A percentile compares a stretch with the other conserved stretches of the same genome.
phyloP scores from a whole-genome alignment of 805 yeast genomes.

The Candida arabinofermentans region DNA sequence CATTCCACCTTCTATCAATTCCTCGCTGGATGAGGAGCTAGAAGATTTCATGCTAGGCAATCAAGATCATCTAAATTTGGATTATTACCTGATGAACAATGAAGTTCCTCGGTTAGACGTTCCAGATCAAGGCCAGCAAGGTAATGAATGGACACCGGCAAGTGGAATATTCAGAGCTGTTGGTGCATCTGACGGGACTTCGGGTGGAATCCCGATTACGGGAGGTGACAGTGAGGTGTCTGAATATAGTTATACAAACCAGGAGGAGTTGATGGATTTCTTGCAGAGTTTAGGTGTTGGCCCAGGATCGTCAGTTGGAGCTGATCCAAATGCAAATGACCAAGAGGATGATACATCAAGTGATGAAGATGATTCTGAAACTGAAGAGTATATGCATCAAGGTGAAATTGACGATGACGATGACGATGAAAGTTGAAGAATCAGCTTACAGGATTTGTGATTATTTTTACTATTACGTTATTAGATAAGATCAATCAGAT shows the following conservation, averaged over 20 bases:
- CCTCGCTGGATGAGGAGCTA: conserved; percentile 29
- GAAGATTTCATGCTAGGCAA: conserved; percentile 10
- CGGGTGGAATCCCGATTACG: conserved; percentile 9
- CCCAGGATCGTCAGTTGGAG: conserved; percentile 1
- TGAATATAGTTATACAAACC: conserved; percentile 25
- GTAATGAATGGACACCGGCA: not conserved
- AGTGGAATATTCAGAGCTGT: no score
- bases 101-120: no score
- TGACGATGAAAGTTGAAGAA: not conserved
- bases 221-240: conserved; percentile 8
- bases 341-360: not conserved
- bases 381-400: not conserved
- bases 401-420: not conserved
- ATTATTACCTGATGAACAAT: not conserved
- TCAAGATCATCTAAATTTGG: not conserved
- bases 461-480: no score
- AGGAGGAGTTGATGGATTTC: conserved; percentile 25
- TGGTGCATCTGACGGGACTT: no score
- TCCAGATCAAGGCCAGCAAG: no score
- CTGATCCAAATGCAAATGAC: not conserved
- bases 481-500: no score
- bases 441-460: no score
- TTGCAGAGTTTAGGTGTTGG: conserved; percentile 21
- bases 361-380: not conserved
- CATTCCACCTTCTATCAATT: conserved; percentile 37